Conservation (phyloP, 2,329 filamentous ascomycete species). For the Coleophoma cylindrospora region DNA sequence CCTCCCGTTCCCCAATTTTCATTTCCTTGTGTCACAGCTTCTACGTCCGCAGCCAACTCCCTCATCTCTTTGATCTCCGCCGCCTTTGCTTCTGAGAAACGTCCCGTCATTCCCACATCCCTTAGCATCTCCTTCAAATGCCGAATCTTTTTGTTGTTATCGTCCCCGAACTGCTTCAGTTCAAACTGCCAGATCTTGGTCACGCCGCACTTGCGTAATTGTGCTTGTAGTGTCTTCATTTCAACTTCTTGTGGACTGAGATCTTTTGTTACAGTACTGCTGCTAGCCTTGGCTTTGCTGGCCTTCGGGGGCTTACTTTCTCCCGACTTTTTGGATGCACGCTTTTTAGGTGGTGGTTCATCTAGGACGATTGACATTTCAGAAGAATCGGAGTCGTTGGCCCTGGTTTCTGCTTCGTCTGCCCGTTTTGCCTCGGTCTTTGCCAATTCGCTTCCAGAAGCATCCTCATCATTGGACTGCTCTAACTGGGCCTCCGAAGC, state of each 20-base stretch:
- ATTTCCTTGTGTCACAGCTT: constrained; percentile 78
- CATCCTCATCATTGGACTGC: not conserved
- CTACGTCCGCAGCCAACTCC: constrained; percentile 79
- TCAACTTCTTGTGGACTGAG: constrained; percentile 65
- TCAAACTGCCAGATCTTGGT: constrained; percentile 89
- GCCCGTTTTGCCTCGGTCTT: constrained; percentile 14
- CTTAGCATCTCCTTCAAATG: constrained; percentile 75
- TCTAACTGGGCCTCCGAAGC: constrained; percentile 5
- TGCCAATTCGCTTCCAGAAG: constrained; percentile 1
- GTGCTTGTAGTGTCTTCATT: constrained; percentile 82
- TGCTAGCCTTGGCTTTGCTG: constrained; percentile 24
- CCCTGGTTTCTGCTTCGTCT: constrained; percentile 20
- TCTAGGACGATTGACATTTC: constrained; percentile 76
- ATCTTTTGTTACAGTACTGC: constrained; percentile 25
- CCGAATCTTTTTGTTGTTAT: constrained; percentile 72
- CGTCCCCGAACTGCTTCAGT: constrained; percentile 67
- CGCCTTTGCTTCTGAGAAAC: constrained; percentile 81
- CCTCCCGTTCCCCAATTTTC: constrained; percentile 64
- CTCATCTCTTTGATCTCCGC: constrained; percentile 81
- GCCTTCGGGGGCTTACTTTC: constrained; percentile 22
- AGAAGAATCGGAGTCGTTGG: constrained; percentile 41
- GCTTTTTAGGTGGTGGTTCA: constrained; percentile 57
- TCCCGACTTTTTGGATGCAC: constrained; percentile 32
- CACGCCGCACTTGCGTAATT: constrained; percentile 84
- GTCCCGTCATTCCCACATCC: constrained; percentile 81